A percentile compares a stretch with the other conserved stretches of the same genome.
These are phyloP conservation scores for Fusarium ramigenum DNA, from an alignment of 2,329 filamentous ascomycete species.

Conservation along the genomic window DNA sequence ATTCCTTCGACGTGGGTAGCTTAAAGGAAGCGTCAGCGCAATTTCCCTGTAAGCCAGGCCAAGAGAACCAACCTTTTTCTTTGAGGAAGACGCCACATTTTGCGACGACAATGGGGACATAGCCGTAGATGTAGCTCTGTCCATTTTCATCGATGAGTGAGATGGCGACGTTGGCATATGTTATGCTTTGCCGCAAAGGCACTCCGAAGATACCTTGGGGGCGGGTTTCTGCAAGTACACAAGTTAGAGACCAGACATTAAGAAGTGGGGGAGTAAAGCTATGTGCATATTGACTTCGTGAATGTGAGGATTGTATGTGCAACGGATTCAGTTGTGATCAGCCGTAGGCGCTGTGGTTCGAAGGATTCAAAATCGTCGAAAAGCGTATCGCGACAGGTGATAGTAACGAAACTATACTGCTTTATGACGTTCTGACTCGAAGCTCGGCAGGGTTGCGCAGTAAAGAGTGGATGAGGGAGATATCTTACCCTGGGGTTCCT, in stretches of 20 bases:
- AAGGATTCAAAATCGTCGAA: neutral
- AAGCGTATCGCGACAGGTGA: slow-evolving; percentile 5
- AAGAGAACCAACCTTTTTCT: slow-evolving; percentile 80
- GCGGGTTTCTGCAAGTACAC: slow-evolving; percentile 52
- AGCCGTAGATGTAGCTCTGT: slow-evolving; percentile 97
- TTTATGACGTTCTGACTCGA: slow-evolving; percentile 1
- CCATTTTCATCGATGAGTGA: slow-evolving; percentile 92
- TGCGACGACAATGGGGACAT: slow-evolving; percentile 96
- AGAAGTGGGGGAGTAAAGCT: neutral
- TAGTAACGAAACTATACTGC: neutral
- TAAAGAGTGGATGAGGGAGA: neutral
- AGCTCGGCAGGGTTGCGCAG: slow-evolving; percentile 9
- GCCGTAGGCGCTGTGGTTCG: neutral
- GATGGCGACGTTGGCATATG: slow-evolving; percentile 97
- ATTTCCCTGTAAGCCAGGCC: neutral
- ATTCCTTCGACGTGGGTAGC: slow-evolving; percentile 96
- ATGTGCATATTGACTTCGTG: neutral
- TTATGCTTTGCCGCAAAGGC: slow-evolving; percentile 91
- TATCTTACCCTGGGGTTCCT: slow-evolving; percentile 63
- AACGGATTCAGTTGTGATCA: neutral
- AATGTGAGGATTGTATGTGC: neutral
- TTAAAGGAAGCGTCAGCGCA: slow-evolving; percentile 52
- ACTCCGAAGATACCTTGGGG: slow-evolving; percentile 91
- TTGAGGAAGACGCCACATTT: slow-evolving; percentile 98
- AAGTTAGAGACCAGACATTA: slow-evolving; percentile 28